Evolutionary conservation across 169 alveolate genomes (phyloP), one percentile per base, ranked within the genome.

Genomic region (Eimeria acervulina): DNA sequence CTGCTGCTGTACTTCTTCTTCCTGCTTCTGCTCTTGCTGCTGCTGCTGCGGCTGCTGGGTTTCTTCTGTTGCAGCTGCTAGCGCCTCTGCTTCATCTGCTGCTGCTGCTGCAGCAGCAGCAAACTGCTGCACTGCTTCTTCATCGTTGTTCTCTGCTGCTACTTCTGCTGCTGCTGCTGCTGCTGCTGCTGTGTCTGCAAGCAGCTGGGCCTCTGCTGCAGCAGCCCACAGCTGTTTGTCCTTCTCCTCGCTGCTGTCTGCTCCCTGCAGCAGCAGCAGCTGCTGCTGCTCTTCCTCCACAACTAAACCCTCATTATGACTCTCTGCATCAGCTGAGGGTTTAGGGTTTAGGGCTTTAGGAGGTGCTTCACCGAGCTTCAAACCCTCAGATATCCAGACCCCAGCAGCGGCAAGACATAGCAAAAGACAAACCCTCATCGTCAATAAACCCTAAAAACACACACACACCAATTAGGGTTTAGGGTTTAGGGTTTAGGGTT

Each of bases 151-250:
- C 12, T 47, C 55, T 47, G 55, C 55, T 47, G 55, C 55, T 47
- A 7, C 55, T 47, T 47, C 55, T 47, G 55, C 55, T 47, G 55
- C 55, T 47, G 55, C 12, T 47, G 88, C 87, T 42, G 89, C 89
- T 80, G 89, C 88, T 52, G 51, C 33, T 31, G 95, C 95, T 17
- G 95, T 87, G 15, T 66, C 76, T 52, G 51, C 33, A 17, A 90
- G 51, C 88, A 63, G 88, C 76, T 90, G 61, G 7, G 85, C 95
- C 72, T 66, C 95, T 28, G 28, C 87, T 28, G 95, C 95, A 10
- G 95, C 85, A 26, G 47, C 59, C 74, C 28, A 38, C 88, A 8
- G 66, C 85, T 38, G 95, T 85, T 38, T 36, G 40, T 21, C 84
- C 8, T 17, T 23, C 31, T 19, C 13, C 76, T 63, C 33, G 33